Conservation (phyloP, 1,284 basidiomycete genomes). For the Hypsizygus ulmarius region DNA sequence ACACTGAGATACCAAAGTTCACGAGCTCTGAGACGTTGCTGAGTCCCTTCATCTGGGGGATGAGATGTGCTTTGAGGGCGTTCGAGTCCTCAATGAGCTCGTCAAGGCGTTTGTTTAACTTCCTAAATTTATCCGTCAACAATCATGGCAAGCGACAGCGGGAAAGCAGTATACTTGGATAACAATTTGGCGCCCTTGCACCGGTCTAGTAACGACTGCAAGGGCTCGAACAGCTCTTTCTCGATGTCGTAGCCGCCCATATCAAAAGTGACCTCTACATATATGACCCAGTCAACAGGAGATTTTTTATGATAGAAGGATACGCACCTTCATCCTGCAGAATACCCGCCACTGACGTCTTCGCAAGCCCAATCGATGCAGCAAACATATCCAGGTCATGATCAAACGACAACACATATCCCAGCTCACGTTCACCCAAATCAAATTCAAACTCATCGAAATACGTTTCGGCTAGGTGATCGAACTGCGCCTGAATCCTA, state of each 20-base stretch:
- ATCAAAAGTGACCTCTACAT: conserved; percentile 67
- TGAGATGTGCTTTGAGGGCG: conserved; percentile 69
- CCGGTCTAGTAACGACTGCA: conserved; percentile 79
- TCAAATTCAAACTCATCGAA: conserved; percentile 82
- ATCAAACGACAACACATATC: conserved; percentile 78
- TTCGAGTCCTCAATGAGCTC: conserved; percentile 71
- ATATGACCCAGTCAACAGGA: not conserved
- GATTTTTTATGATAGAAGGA: not conserved
- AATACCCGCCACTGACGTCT: conserved; percentile 75
- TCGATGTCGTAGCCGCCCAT: conserved; percentile 73
- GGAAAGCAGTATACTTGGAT: conserved; percentile 58
- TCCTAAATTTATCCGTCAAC: conserved; percentile 45
- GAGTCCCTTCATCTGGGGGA: conserved; percentile 70
- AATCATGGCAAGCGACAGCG: too few species aligned
- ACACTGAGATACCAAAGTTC: conserved; percentile 85
- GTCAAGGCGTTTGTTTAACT: conserved; percentile 81
- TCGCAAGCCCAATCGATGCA: conserved; percentile 83
- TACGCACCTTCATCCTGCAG: conserved; percentile 71
- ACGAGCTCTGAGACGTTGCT: conserved; percentile 78
- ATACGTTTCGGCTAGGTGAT: conserved; percentile 85
- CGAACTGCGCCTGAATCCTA: conserved; percentile 88
- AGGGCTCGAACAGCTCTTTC: conserved; percentile 71
- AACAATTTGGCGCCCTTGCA: conserved; percentile 78
- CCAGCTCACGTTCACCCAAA: conserved; percentile 85
- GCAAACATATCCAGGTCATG: conserved; percentile 90